Conservation (phyloP, 1,284 basidiomycete genomes). For the Mycosarcoma mackinlayi region DNA sequence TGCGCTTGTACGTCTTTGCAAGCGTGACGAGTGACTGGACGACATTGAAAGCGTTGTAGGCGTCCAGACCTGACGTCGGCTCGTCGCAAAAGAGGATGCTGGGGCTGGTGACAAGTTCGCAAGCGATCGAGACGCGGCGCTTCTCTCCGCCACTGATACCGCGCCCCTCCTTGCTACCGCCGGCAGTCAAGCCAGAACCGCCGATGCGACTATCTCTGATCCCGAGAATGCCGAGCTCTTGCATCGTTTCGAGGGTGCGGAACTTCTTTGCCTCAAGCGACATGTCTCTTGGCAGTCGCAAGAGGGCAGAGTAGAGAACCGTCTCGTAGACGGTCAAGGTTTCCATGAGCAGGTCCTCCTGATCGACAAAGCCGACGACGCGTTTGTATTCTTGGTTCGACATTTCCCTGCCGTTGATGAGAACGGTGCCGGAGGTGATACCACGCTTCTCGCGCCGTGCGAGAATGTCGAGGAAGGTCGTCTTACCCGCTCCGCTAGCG, state of each 20-base stretch:
- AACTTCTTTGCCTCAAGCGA: constrained; percentile 91
- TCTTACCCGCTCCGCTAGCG: constrained; percentile 96
- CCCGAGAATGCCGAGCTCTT: constrained; percentile 89
- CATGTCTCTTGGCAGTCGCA: constrained; percentile 93
- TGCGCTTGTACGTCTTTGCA: constrained; percentile 89
- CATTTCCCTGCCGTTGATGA: constrained; percentile 87
- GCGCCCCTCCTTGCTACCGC: constrained; percentile 85
- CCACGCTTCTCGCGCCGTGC: constrained; percentile 89
- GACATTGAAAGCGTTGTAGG: constrained; percentile 95
- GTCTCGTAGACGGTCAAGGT: constrained; percentile 98
- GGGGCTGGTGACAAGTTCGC: constrained; percentile 94
- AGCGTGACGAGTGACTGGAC: constrained; percentile 87
- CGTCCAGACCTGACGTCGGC: constrained; percentile 88
- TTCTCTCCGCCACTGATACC: constrained; percentile 61
- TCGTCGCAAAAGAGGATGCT: constrained; percentile 96
- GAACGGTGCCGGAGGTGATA: constrained; percentile 77
- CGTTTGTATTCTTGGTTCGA: constrained; percentile 81
- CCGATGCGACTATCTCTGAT: constrained; percentile 93
- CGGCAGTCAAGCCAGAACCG: constrained; percentile 70
- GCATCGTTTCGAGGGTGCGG: constrained; percentile 92
- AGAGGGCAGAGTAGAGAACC: constrained; percentile 88
- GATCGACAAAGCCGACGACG: constrained; percentile 93
- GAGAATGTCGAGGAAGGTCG: constrained; percentile 93
- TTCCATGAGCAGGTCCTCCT: constrained; percentile 95
- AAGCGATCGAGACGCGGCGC: constrained; percentile 80